These are phyloP conservation scores for Sanghuangporus weigelae DNA, from an alignment of 1,284 basidiomycete genomes.

Conservation along the genomic window DNA sequence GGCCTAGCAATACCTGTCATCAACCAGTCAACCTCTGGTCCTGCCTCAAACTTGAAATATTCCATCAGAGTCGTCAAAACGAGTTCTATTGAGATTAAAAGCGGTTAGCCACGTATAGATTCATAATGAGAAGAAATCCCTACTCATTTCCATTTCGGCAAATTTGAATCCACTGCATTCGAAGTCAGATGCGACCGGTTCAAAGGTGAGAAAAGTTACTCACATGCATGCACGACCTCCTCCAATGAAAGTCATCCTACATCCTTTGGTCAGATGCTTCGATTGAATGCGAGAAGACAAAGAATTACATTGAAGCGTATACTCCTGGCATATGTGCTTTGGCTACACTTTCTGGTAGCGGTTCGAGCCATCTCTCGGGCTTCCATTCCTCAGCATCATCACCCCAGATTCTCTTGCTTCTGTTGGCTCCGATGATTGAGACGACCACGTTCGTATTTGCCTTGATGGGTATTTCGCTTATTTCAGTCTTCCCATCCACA, in stretches of 20 bases:
- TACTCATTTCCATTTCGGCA: conserved; percentile 13
- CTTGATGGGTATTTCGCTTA: conserved; percentile 2
- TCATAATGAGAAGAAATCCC: neutral
- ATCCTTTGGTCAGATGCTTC: neutral
- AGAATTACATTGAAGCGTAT: conserved; percentile 31
- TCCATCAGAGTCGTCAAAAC: conserved; percentile 7
- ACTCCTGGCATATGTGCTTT: conserved; percentile 29
- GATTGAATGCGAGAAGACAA: neutral
- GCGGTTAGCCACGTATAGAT: no score
- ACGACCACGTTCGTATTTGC: conserved; percentile 15
- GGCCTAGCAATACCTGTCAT: no score
- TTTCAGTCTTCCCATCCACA: conserved; percentile 1
- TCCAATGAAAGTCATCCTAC: conserved; percentile 35
- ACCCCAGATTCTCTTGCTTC: conserved; percentile 18
- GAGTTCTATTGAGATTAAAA: neutral
- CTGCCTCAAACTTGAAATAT: neutral
- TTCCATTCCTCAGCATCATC: conserved; percentile 17
- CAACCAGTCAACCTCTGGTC: neutral
- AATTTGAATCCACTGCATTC: conserved; percentile 11
- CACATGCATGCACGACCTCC: conserved; percentile 32
- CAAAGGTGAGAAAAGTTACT: conserved; percentile 5
- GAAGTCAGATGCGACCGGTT: neutral
- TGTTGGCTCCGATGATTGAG: conserved; percentile 14
- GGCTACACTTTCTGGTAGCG: conserved; percentile 16
- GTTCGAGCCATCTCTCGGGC: conserved; percentile 12